Percentiles rank a stretch among this genome's conserved stretches.
These are phyloP conservation scores for Malus hybrid DNA, from an alignment of 331 rosid genomes.

Conservation along the genomic window DNA sequence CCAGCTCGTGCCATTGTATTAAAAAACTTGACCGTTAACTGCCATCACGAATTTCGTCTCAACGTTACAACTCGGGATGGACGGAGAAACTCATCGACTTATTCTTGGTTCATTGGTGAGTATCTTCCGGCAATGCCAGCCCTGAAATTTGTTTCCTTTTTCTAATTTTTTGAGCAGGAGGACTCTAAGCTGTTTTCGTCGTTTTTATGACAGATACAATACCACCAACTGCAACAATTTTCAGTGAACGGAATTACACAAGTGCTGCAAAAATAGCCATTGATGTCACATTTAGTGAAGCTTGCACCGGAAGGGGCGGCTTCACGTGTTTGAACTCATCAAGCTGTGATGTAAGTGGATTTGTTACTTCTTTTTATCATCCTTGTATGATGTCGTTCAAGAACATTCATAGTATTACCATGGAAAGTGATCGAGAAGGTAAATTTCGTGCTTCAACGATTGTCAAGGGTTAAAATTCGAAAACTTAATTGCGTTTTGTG, in stretches of 20 bases:
- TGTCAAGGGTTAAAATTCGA: too few relatives aligned
- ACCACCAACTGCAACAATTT: conserved; percentile 55
- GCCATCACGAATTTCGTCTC: conserved; percentile 38
- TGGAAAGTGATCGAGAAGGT: background rate
- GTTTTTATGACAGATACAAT: conserved; percentile 35
- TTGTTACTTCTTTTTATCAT: background rate
- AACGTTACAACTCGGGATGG: conserved; percentile 37
- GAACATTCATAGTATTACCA: background rate
- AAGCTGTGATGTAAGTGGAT: conserved; percentile 51
- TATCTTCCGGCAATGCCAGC: background rate
- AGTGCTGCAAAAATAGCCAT: conserved; percentile 35
- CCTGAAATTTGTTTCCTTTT: background rate
- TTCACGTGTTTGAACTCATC: conserved; percentile 50
- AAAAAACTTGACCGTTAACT: conserved; percentile 40
- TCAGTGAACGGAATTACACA: conserved; percentile 31
- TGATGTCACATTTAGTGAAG: conserved; percentile 47
- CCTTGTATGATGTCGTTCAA: background rate
- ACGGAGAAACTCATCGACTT: conserved; percentile 42
- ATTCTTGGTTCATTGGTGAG: conserved; percentile 66
- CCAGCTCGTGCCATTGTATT: conserved; percentile 21
- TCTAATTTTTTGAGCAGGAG: background rate
- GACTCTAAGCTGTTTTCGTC: background rate
- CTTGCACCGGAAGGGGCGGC: conserved; percentile 49
- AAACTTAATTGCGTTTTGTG: background rate
- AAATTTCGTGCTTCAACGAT: background rate